Evolutionary conservation across 164 flowering plant species (phyloP).

Genomic region (Berberis vulgaris): DNA sequence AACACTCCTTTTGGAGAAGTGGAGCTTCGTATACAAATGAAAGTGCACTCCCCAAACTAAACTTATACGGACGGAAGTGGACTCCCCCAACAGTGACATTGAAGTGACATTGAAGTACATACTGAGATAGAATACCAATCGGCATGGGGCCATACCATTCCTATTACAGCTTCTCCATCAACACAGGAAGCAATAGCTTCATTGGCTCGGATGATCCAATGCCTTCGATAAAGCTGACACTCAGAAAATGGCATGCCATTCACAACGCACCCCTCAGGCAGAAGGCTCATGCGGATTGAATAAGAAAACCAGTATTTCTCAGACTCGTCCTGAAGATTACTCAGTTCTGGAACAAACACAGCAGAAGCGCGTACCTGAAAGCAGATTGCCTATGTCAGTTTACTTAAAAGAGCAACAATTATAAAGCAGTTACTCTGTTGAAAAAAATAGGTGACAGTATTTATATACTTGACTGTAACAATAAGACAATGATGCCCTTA

Average conservation of each 20-base stretch:
- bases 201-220: constrained; percentile 66
- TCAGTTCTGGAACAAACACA: constrained; percentile 66
- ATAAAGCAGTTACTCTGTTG: not conserved
- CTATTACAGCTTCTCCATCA: constrained; percentile 77
- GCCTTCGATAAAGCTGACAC: constrained; percentile 80
- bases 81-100: not conserved
- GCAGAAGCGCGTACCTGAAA: constrained; percentile 86
- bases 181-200: constrained; percentile 40
- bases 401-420: not conserved
- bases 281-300: constrained; percentile 77
- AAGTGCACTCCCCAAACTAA: too few relatives aligned
- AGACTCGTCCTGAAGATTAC: constrained; percentile 33
- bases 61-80: too few relatives aligned
- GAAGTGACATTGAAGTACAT: not conserved
- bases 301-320: constrained; percentile 56
- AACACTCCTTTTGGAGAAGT: too few relatives aligned
- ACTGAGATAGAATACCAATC: not conserved
- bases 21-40: too few relatives aligned
- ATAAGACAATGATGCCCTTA: too few relatives aligned
- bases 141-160: constrained; percentile 42
- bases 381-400: not conserved
- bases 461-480: too few relatives aligned
- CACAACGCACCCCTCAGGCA: constrained; percentile 48
- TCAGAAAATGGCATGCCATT: constrained; percentile 46
- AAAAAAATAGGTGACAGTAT: too few relatives aligned